Base-by-base conservation (phyloP, 106 monocot species). In the Hemerocallis citrina region DNA sequence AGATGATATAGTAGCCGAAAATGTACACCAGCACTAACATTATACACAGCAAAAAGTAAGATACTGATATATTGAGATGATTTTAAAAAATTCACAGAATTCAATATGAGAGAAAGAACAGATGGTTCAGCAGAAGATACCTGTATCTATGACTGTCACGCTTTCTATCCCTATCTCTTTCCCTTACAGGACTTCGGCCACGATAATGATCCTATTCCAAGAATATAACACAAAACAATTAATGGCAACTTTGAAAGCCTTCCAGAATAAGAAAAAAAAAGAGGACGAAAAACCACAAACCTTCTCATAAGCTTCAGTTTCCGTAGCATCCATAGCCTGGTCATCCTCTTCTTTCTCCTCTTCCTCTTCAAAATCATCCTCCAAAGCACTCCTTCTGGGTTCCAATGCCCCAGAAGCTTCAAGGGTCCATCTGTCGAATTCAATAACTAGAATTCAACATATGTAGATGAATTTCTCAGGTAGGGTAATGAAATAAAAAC, bases 351-450 rank as follows among this genome's bases (percentile, higher is more conserved):
- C 81, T 57, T 96, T 77, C 50, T 96, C 96, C 68, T 96, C 96
- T 60, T 98, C 92, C 59, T 98, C 96, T 71, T 98, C 92, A 72
- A 98, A 98, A 70, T 98, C 96, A 79, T 98, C 96, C 72, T 98
- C 92, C 63, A 98, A 62, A 63, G 88, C 96, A 77, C 96, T 98
- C 72, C 79, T 81, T 50, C 96, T 87, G 45, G 79, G 85, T 55
- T 98, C 92, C 43, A 98, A 51, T 27, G 69, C 56, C 42, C 91
- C 96, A 74, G 74, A 16, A 59, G 87, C 72, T 64, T 98, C 96
- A 62, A 98, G 77, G 35, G 76, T 81, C 78, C 72, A 91, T 60
- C 96, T 91, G 66, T 58, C 36, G 38, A 24, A 57, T n/a, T 57
- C 19, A 42, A 7, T 3, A 57, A 7, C 17, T 25, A 61, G 8